Base-by-base conservation (phyloP, 768 basidiomycete genomes). In the Kwoniella mangroviensis region DNA sequence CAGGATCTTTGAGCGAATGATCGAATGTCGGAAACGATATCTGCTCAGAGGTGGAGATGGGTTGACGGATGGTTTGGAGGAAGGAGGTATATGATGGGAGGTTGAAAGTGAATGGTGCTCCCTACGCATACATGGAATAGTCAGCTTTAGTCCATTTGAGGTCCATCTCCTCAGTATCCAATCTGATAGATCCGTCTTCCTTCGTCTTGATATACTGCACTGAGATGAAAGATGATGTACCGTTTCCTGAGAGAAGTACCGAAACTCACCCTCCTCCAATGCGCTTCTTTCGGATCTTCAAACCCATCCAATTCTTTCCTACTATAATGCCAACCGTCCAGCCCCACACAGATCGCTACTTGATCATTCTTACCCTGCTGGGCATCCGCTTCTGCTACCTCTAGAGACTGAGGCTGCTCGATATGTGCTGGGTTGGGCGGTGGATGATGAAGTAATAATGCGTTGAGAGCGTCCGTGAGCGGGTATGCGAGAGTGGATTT, bases 241-340 rank as follows among this genome's bases (percentile, higher is more conserved):
- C 26, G n/a, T 15, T n/a, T 15, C 45, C 42, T 34, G 34, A 4
- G 34, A 34, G 34, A 6, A 34, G 6, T 34, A 34, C 34, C 34
- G 6, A 7, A 7, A 65, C 80, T 70, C 53, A 82, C 82, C 22
- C 94, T 88, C 56, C 92, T 83, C 68, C 90, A 90, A 73, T 91
- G 89, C 0, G 94, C 93, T 51, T 89, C 86, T 63, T 87, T 85
- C 0, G 94, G 90, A 80, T 97, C 89, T 72, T 80, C 41, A n/a
- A 73, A 74, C 12, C 43, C 26, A 76, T 92, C 92, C 28, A 98
- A 88, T 72, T 92, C 89, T 4, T 88, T 87, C 24, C 93, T 88
- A 19, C 91, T 88, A 69, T 91, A 86, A 81, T 98, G 95, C 93
- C 94, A 98, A 12, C 96, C 95, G 79, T 98, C 95, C 49, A 94